Evolutionary conservation across 441 rosid species (phyloP).

Genomic region (Breynia disticha): DNA sequence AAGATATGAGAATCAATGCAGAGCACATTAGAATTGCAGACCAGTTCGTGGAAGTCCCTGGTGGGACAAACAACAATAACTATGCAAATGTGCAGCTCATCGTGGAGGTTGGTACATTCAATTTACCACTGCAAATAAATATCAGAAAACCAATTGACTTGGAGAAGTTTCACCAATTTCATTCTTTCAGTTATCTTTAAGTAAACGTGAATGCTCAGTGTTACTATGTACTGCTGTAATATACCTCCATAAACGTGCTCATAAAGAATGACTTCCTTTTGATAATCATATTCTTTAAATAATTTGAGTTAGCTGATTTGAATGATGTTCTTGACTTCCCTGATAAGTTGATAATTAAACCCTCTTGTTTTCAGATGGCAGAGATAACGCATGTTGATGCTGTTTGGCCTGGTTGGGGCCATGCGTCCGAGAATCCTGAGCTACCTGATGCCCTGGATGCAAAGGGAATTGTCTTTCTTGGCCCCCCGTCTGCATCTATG

Average conservation of each 20-base stretch:
- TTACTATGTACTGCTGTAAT: no score
- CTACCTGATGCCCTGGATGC: conserved; percentile 88
- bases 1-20: conserved; percentile 99
- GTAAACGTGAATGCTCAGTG: no score
- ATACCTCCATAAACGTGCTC: no score
- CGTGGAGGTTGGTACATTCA: conserved; percentile 66
- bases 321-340: background rate
- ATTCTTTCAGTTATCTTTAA: no score
- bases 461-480: conserved; percentile 89
- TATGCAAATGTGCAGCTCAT: conserved; percentile 99
- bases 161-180: no score
- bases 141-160: no score
- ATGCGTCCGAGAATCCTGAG: conserved; percentile 99
- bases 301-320: conserved; percentile 6
- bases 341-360: conserved; percentile 10
- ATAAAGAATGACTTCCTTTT: conserved; percentile 4
- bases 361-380: conserved; percentile 63
- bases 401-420: conserved; percentile 99
- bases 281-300: conserved; percentile 7
- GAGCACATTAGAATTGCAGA: conserved; percentile 99
- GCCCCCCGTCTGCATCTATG: conserved; percentile 91
- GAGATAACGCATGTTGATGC: conserved; percentile 98
- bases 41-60: conserved; percentile 99
- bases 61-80: conserved; percentile 98
- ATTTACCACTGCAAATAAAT: no score